Evolutionary conservation across 2,329 filamentous ascomycete genomes (phyloP).

Genomic region (Cordyceps sp.): DNA sequence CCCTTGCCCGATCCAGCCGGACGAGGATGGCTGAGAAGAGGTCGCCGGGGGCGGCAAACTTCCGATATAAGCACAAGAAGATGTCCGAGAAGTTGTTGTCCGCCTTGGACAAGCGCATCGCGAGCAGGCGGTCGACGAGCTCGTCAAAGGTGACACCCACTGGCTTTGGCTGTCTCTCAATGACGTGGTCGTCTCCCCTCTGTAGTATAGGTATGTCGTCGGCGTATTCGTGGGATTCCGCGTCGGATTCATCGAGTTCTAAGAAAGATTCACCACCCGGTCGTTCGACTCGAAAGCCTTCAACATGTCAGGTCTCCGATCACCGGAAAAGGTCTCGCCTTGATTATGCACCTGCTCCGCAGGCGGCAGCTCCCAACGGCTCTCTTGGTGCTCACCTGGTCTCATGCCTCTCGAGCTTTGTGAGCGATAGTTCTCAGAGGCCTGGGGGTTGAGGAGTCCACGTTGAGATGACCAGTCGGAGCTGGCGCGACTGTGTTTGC

Average conservation of each 20-base stretch:
- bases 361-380: neutral
- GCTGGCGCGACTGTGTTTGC: conserved; percentile 53
- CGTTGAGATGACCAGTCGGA: conserved; percentile 50
- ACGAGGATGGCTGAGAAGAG: conserved; percentile 65
- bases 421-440: conserved; percentile 16
- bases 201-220: conserved; percentile 53
- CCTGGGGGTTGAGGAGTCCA: conserved; percentile 31
- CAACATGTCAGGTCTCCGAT: conserved; percentile 28
- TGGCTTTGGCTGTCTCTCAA: conserved; percentile 29
- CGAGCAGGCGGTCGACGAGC: conserved; percentile 72
- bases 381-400: conserved; percentile 7
- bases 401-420: conserved; percentile 17
- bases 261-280: conserved; percentile 38
- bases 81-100: conserved; percentile 79
- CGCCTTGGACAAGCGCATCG: conserved; percentile 66
- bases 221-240: conserved; percentile 46
- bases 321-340: no score
- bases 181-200: conserved; percentile 45
- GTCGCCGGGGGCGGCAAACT: conserved; percentile 69
- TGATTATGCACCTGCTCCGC: no score
- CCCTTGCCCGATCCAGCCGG: conserved; percentile 54
- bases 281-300: conserved; percentile 35
- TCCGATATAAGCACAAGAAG: conserved; percentile 85
- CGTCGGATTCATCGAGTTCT: conserved; percentile 54
- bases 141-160: conserved; percentile 47